Evolutionary conservation across 2,329 filamentous ascomycete genomes (phyloP).

Genomic region (Stagonosporopsis vannaccii): DNA sequence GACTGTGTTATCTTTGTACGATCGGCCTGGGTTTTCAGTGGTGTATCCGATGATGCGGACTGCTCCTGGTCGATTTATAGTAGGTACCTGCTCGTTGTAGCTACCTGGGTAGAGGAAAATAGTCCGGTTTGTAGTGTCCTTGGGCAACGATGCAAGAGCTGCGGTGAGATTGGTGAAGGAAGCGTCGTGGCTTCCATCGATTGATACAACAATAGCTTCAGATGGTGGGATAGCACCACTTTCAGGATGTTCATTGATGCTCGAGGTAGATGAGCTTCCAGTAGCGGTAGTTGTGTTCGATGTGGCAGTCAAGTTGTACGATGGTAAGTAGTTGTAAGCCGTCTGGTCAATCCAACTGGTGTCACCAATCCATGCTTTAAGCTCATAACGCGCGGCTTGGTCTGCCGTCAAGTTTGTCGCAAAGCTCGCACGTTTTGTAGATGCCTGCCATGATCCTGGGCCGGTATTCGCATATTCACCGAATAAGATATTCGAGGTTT

Average conservation of each 20-base stretch:
- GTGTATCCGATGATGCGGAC: slow-evolving; percentile 67
- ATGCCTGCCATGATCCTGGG: slow-evolving; percentile 42
- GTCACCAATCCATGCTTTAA: slow-evolving; percentile 51
- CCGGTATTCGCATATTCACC: slow-evolving; percentile 46
- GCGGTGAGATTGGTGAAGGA: slow-evolving; percentile 46
- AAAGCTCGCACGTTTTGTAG: slow-evolving; percentile 43
- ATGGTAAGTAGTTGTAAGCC: slow-evolving; percentile 50
- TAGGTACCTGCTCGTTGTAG: slow-evolving; percentile 65
- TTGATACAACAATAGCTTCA: slow-evolving; percentile 54
- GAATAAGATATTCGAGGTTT: slow-evolving; percentile 47
- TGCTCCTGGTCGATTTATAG: slow-evolving; percentile 56
- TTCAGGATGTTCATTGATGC: slow-evolving; percentile 47
- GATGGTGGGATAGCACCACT: slow-evolving; percentile 53
- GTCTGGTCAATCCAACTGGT: slow-evolving; percentile 54
- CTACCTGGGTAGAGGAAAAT: slow-evolving; percentile 68
- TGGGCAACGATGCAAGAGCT: slow-evolving; percentile 47
- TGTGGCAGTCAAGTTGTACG: slow-evolving; percentile 23
- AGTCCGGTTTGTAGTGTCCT: slow-evolving; percentile 55
- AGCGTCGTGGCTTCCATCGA: slow-evolving; percentile 39
- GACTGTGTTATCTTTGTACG: slow-evolving; percentile 63
- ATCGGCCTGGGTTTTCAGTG: slow-evolving; percentile 48
- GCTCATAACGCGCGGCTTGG: slow-evolving; percentile 47
- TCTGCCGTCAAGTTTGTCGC: slow-evolving; percentile 47
- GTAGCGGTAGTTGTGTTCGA: slow-evolving; percentile 39
- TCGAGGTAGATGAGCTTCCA: slow-evolving; percentile 39